Evolutionary conservation across 306 rosid genomes (phyloP), one percentile per base, ranked within the genome.

Genomic region (Quercus aquifolioides): DNA sequence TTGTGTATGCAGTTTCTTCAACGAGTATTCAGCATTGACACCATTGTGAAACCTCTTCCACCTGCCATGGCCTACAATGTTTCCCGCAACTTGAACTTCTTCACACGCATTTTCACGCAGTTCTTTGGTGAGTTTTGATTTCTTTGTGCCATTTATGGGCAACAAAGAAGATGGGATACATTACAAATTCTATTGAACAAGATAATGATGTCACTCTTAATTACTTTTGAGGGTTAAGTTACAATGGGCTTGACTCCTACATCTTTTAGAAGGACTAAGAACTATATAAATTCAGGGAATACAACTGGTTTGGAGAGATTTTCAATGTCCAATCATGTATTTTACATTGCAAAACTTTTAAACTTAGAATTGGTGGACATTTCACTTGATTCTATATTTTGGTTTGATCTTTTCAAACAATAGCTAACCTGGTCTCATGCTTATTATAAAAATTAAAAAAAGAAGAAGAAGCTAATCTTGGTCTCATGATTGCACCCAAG

Each of bases 51-150:
- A 72, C 99, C 99, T 71, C 98, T 95, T 74, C 99, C 97, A 0
- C 89, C 96, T 1, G 87, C 84, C 85, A 92, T 95, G 94, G 92
- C 89, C 41, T 89, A 90, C 83, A 89, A 90, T 88, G 94, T 75
- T 52, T 93, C 99, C 81, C 96, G 98, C 85, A 95, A 95, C 88
- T 87, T 95, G 96, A 86, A 28, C 90, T 95, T 95, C 96, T 95
- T 95, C 89, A 93, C 99, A 0, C 91, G 97, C 76, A 95, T 95
- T 82, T 93, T 95, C 90, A 91, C 98, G 1, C 98, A 95, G 71
- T 95, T 95, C 85, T 91, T 90, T 55, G 99, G 99, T 95, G 88
- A 76, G 97, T 79, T 0, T 46, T 51, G 14, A 76, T 78, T 84
- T 79, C 33, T 18, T 41, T 70, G 26, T 51, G 23, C 64, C 15